phyloP scores from a whole-genome alignment of 169 alveolate species.

The Plasmodium inui region DNA sequence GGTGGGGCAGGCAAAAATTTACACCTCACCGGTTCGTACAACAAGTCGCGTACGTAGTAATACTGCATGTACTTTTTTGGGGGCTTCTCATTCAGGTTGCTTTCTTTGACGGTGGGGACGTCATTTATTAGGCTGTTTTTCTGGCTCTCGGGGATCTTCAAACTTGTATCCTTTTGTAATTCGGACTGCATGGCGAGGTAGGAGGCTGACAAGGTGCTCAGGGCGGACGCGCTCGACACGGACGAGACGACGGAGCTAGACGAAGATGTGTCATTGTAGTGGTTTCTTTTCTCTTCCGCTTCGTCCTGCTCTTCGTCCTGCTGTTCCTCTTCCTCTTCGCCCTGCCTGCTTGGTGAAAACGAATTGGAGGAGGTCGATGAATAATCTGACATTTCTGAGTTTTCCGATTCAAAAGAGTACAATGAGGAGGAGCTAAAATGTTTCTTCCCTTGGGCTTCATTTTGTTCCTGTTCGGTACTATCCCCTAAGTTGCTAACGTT shows the following conservation, averaged over 20 bases:
- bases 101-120: not conserved
- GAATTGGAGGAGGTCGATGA: conserved; percentile 26
- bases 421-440: conserved; percentile 6
- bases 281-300: not conserved
- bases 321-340: not conserved
- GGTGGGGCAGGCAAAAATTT: conserved; percentile 70
- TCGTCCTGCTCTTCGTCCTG: too few species aligned
- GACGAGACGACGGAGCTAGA: conserved; percentile 13
- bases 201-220: conserved; percentile 30
- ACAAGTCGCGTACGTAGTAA: conserved; percentile 26
- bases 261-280: not conserved
- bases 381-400: conserved; percentile 5
- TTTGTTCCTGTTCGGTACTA: not conserved
- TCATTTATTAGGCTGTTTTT: conserved; percentile 13
- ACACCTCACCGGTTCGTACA: conserved; percentile 44
- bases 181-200: not conserved
- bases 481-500: not conserved
- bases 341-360: not conserved
- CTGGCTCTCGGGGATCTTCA: not conserved
- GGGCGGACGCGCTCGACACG: conserved; percentile 13
- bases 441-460: not conserved
- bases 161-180: conserved; percentile 3
- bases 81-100: conserved; percentile 2
- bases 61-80: conserved; percentile 1
- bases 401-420: conserved; percentile 8